Evolutionary conservation across 495 filamentous ascomycete genomes (phyloP).

Genomic region (Aspergillus conjunctus): DNA sequence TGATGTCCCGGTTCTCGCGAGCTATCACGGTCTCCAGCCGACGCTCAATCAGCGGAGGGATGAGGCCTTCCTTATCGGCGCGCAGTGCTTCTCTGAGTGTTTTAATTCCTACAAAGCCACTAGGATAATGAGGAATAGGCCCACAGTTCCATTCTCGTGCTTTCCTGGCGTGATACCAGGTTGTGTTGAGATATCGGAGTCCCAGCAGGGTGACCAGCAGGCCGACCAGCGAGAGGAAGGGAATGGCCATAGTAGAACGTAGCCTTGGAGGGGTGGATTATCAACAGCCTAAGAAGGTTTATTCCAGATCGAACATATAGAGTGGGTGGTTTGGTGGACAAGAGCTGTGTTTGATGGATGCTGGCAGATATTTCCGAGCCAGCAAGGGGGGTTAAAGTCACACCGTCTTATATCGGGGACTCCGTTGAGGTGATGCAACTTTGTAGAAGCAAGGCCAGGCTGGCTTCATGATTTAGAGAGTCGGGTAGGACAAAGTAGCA

Average conservation of each 20-base stretch:
- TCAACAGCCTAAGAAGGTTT: no score
- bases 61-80: conserved; percentile 31
- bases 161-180: conserved; percentile 30
- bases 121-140: conserved; percentile 33
- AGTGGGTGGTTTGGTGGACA: no score
- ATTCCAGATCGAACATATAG: no score
- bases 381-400: no score
- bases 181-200: neutral
- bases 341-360: no score
- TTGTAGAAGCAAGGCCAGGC: no score
- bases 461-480: no score
- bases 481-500: no score
- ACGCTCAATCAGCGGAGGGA: conserved; percentile 29
- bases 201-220: neutral
- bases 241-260: neutral
- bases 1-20: conserved; percentile 33
- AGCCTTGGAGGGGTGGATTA: no score
- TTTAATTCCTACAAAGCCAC: conserved; percentile 37
- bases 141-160: conserved; percentile 35
- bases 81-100: conserved; percentile 31
- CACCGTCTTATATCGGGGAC: no score
- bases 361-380: no score
- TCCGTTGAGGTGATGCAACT: no score
- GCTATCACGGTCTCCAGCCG: conserved; percentile 30
- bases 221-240: neutral